Evolutionary conservation across 148 eudicot species (phyloP), one percentile per base, ranked within the genome.

Genomic region (Nyssa sinensis): DNA sequence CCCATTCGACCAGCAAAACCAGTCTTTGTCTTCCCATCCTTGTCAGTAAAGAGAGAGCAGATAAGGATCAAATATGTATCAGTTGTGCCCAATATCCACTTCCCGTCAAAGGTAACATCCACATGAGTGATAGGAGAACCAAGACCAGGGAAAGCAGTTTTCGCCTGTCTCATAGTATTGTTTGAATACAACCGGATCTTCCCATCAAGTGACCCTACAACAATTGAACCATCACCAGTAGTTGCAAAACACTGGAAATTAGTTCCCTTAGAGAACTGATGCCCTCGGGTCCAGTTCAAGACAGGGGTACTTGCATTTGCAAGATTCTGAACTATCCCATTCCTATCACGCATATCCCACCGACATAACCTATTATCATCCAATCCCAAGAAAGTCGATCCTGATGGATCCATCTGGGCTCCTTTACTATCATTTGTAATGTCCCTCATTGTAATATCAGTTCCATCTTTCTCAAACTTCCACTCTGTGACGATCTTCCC

Each of bases 201-300:
- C 77, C 96, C 96, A 87, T 91, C 96, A 79, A 89, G 76, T 0
- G 96, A 91, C 7, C 96, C 96, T 37, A 91, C 96, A 70, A 87
- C 96, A 72, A 91, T 91, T 0, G 93, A 88, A 19, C 96, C 96
- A 79, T 91, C 96, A 1, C 96, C 96, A 12, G 96, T 84, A 0
- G 91, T 79, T 13, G 96, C 93, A 80, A 91, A 89, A 59, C 96
- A 91, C 85, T 88, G 96, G 65, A 91, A 91, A 44, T 91, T 91
- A 3, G 96, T 89, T 1, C 96, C 96, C 39, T 89, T 89, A 0
- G 91, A 81, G 53, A 91, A 91, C 75, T 89, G 93, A 79, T 91
- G 96, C 29, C 96, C 96, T 61, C 89, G 93, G 1, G 80, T 79
- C 96, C 96, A 91, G 32, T 87, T 80, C 85, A 91, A 63, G 1